Base-by-base conservation (phyloP, 352 stramenopile species). In the Globisporangium emineosum region DNA sequence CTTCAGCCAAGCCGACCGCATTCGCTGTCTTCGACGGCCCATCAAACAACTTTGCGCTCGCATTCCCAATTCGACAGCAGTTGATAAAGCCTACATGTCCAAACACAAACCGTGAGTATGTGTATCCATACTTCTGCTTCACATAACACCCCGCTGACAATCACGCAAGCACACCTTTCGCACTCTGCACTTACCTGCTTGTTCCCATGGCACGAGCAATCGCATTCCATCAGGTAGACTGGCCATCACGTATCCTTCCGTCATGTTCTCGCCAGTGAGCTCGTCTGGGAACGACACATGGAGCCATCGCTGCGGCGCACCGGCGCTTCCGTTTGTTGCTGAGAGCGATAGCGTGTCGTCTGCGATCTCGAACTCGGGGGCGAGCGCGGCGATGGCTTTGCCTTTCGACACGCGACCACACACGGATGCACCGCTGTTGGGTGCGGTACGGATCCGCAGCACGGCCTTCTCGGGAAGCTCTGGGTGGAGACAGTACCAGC, bases 401-500 rank as follows among this genome's bases (percentile, higher is more conserved):
- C 82, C 84, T 62, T 88, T 83, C 9, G 68, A 67, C 12, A 90
- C 63, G n/a, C 73, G 77, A 5, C 66, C 72, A 12, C 75, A 64
- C 30, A 78, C 82, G 9, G 60, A 32, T 0, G 80, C 74, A 27
- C 71, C 69, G 55, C 70, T 80, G 71, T 83, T 72, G 1, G 84
- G 79, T 25, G 81, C 73, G 19, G 70, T 62, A 57, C 84, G 84
- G 51, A 91, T 78, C 30, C 84, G 82, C 66, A 91, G 79, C 70
- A 78, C 72, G 25, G 84, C 82, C 55, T 87, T 74, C 33, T 63
- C 47, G 49, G 82, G 80, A 47, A 93, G 70, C 40, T 60, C 74
- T 32, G 80, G 79, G 56, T 88, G 68, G 40, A 91, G 64, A 57
- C 77, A 86, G 73, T 80, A 89, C 80, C 81, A 93, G 61, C 82